Conservation (phyloP, 2,329 filamentous ascomycete species). For the Diaporthe citri region DNA sequence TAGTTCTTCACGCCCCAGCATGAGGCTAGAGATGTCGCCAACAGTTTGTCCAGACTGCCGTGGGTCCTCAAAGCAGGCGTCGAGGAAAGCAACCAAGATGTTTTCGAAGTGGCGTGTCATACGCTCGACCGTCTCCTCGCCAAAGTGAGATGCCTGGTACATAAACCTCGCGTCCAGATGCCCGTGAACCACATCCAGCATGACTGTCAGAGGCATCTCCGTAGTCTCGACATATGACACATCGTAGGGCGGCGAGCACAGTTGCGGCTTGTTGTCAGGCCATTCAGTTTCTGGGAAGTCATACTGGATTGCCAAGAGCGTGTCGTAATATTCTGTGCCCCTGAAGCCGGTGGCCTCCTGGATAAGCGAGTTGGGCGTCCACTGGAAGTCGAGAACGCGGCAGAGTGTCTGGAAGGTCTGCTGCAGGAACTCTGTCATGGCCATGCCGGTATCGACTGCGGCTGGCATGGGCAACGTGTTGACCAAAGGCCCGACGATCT, state of each 20-base stretch:
- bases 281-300: constrained; percentile 1
- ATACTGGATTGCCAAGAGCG: background rate
- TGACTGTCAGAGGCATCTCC: constrained; percentile 6
- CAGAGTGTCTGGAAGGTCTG: constrained; percentile 3
- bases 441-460: too few relatives aligned
- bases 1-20: background rate
- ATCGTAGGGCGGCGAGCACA: background rate
- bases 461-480: constrained; percentile 17
- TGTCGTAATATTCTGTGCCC: constrained; percentile 12
- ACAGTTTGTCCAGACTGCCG: background rate
- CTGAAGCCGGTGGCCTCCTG: background rate
- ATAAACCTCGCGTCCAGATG: background rate
- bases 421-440: background rate
- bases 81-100: background rate
- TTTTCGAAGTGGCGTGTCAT: background rate
- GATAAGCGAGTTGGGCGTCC: constrained; percentile 9
- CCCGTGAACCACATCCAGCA: background rate
- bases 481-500: constrained; percentile 6
- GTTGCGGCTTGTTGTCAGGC: background rate
- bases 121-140: background rate
- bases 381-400: background rate
- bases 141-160: background rate
- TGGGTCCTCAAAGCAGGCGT: background rate
- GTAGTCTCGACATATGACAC: background rate
- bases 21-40: background rate